Percentiles rank a stretch among this genome's conserved stretches.
These are phyloP conservation scores for Curvularia eragrostidis DNA, from an alignment of 2,329 filamentous ascomycete species.

Conservation along the genomic window DNA sequence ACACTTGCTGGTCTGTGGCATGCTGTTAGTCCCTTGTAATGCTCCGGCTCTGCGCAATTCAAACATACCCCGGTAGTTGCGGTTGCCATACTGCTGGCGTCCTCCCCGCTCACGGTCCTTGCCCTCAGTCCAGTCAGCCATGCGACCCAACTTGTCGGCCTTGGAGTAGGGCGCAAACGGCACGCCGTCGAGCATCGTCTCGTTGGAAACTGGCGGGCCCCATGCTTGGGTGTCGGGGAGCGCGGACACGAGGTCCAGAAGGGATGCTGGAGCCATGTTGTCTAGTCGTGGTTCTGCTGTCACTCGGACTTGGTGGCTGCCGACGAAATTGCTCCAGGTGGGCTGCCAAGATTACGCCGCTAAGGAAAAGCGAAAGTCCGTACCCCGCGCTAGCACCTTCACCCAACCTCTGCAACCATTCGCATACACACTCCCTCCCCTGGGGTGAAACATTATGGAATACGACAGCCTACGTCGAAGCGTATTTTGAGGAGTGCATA, in stretches of 20 bases:
- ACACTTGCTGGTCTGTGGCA: slow-evolving; percentile 86
- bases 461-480: background rate
- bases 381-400: slow-evolving; percentile 21
- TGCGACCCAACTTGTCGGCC: slow-evolving; percentile 96
- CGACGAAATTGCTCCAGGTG: slow-evolving; percentile 28
- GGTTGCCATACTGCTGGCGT: slow-evolving; percentile 81
- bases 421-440: background rate
- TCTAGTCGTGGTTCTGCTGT: slow-evolving; percentile 18
- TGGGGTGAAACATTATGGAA: background rate
- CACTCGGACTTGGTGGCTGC: slow-evolving; percentile 17
- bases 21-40: slow-evolving; percentile 21
- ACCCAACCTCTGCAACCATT: background rate
- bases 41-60: background rate
- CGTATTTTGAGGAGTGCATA: background rate
- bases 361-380: slow-evolving; percentile 23
- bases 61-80: slow-evolving; percentile 82
- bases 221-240: slow-evolving; percentile 63
- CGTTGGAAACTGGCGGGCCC: slow-evolving; percentile 82
- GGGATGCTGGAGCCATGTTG: slow-evolving; percentile 56
- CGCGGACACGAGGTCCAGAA: slow-evolving; percentile 57
- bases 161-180: slow-evolving; percentile 99
- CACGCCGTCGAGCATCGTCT: slow-evolving; percentile 91
- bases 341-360: slow-evolving; percentile 27
- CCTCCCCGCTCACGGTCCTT: slow-evolving; percentile 81
- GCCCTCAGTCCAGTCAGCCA: slow-evolving; percentile 98